Percentiles rank a stretch among this genome's conserved stretches.
These are phyloP conservation scores for Fusarium multiceps DNA, from an alignment of 2,329 filamentous ascomycete genomes.

Conservation along the genomic window DNA sequence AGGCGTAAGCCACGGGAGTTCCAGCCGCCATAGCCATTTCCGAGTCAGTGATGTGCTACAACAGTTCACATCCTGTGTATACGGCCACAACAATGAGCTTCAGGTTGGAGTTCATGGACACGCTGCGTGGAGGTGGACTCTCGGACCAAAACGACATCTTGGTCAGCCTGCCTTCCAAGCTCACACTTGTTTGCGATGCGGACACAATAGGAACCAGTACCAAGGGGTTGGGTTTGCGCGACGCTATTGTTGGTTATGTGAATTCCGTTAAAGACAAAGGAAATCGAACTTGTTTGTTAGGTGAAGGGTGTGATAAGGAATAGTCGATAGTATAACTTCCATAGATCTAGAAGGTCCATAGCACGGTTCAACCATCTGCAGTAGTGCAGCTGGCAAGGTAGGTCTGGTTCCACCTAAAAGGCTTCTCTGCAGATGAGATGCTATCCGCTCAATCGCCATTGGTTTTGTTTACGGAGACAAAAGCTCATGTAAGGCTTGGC, in stretches of 20 bases:
- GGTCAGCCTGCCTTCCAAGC: neutral
- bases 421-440: neutral
- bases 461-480: neutral
- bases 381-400: neutral
- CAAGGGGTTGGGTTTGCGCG: neutral
- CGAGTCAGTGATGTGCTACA: neutral
- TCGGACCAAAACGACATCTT: neutral
- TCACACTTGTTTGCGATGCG: neutral
- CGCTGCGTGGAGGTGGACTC: neutral
- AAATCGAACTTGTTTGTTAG: neutral
- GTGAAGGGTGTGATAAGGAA: neutral
- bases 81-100: neutral
- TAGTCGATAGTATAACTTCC: neutral
- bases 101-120: neutral
- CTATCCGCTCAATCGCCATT: neutral
- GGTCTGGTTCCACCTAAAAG: neutral
- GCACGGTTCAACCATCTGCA: neutral
- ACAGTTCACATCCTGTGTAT: neutral
- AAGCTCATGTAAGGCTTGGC: neutral
- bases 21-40: neutral
- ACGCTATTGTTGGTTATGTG: neutral
- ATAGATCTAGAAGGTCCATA: neutral
- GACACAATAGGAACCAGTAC: neutral
- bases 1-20: neutral
- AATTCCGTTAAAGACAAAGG: neutral